Conservation (phyloP, 225 moss, liverwort and hornwort species). For the Anthoceros angustus region DNA sequence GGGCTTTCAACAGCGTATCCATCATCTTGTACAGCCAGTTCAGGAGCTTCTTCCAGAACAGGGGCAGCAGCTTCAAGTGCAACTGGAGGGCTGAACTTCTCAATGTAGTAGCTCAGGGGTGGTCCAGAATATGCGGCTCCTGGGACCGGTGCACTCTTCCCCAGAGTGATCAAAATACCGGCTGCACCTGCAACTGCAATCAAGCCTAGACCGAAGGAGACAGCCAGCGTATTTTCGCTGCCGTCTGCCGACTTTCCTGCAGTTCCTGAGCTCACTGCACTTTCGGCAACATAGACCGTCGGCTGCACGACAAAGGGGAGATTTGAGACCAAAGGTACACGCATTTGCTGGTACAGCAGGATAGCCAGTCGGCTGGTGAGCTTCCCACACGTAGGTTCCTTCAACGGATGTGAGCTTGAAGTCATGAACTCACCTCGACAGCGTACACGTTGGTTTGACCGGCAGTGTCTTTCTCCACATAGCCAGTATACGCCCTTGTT, state of each 20-base stretch:
- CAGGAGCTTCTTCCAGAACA: constrained; percentile 9
- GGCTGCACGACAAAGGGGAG: constrained; percentile 26
- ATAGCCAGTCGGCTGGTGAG: too few relatives aligned
- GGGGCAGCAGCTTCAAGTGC: constrained; percentile 6
- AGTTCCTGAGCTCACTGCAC: constrained; percentile 52
- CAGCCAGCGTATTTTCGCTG: constrained; percentile 11
- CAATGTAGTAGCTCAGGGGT: constrained; percentile 69
- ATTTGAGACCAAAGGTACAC: not conserved
- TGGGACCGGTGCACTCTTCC: constrained; percentile 19
- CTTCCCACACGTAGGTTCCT: too few relatives aligned
- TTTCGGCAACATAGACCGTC: constrained; percentile 73
- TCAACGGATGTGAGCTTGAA: too few relatives aligned
- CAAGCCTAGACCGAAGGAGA: constrained; percentile 26
- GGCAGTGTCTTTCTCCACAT: constrained; percentile 96
- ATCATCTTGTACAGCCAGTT: not conserved
- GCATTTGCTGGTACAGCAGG: not conserved
- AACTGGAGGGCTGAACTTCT: constrained; percentile 30
- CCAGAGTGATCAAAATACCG: constrained; percentile 28
- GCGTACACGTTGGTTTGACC: constrained; percentile 96
- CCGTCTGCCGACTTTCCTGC: constrained; percentile 32
- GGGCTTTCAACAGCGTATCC: too few relatives aligned
- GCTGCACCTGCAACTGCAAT: constrained; percentile 36
- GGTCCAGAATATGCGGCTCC: constrained; percentile 54
- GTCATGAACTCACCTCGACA: constrained; percentile 41
- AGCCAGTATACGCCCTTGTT: constrained; percentile 71